Evolutionary conservation across 805 yeast genomes (phyloP).

Genomic region (Lipomyces japonicus): DNA sequence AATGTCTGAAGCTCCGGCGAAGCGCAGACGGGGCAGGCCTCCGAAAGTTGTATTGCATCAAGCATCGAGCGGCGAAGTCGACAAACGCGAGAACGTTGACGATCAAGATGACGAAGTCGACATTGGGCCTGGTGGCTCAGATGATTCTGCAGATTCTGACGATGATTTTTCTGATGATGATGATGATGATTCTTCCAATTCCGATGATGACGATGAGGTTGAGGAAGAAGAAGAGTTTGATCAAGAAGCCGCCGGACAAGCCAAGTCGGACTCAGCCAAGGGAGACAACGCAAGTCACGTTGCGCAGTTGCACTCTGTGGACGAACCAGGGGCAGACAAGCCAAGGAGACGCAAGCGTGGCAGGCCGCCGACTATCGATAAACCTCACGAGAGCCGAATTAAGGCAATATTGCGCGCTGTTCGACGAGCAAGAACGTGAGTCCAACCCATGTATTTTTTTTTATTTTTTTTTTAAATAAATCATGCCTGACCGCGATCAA

Average conservation of each 20-base stretch:
- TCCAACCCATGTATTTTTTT: conserved; percentile 26
- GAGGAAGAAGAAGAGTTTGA: conserved; percentile 34
- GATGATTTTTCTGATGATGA: conserved; percentile 1
- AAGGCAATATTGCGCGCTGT: conserved; percentile 78
- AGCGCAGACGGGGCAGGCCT: not conserved
- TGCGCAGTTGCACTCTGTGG: conserved; percentile 29
- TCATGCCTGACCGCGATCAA: not conserved
- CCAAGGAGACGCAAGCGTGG: conserved; percentile 63
- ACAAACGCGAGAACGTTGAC: too few species aligned
- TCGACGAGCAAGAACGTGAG: conserved; percentile 61
- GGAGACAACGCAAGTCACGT: not conserved
- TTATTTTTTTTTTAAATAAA: not conserved
- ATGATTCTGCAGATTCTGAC: not conserved
- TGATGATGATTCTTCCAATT: not conserved
- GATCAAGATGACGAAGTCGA: too few species aligned
- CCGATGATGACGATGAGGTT: conserved; percentile 1
- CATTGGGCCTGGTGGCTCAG: too few species aligned
- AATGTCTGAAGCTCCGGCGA: not conserved
- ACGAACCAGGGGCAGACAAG: conserved; percentile 33
- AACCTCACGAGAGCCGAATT: conserved; percentile 87
- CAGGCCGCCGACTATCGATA: conserved; percentile 86
- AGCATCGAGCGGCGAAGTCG: not conserved
- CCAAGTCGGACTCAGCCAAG: conserved; percentile 29
- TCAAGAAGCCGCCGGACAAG: conserved; percentile 20
- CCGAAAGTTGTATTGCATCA: not conserved